A percentile compares a stretch with the other conserved stretches of the same genome.
These are phyloP conservation scores for Zelonia costaricensis DNA, from an alignment of 208 protist genomes.

Conservation along the genomic window DNA sequence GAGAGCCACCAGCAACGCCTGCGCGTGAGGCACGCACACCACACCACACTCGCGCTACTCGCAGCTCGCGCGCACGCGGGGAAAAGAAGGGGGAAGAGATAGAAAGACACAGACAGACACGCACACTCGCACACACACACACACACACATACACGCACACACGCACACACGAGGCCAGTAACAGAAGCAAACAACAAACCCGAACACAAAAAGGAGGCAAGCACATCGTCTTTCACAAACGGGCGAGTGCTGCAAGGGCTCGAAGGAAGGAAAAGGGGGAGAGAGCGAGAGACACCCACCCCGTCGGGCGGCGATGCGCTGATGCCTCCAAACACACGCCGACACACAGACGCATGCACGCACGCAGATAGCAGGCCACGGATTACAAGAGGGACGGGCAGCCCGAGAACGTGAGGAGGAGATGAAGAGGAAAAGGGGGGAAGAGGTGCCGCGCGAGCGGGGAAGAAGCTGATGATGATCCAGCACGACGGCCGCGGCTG, in stretches of 20 bases:
- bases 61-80: not conserved
- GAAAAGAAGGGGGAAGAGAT: not conserved
- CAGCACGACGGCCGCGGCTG: no score
- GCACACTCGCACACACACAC: constrained; percentile 10
- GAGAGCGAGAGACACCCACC: not conserved
- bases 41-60: not conserved
- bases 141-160: not conserved
- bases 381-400: no score
- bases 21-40: not conserved
- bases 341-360: no score
- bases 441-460: not conserved
- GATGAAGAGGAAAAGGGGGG: constrained; percentile 1
- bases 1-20: no score
- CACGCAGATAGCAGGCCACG: no score
- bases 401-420: not conserved
- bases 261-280: constrained; percentile 10
- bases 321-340: no score
- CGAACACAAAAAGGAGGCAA: no score
- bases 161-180: no score
- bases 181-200: constrained; percentile 18
- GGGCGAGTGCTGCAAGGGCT: no score
- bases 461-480: not conserved
- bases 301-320: not conserved
- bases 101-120: not conserved
- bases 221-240: no score